Evolutionary conservation across 495 filamentous ascomycete genomes (phyloP).

Genomic region (Hyaloscypha finlandica): DNA sequence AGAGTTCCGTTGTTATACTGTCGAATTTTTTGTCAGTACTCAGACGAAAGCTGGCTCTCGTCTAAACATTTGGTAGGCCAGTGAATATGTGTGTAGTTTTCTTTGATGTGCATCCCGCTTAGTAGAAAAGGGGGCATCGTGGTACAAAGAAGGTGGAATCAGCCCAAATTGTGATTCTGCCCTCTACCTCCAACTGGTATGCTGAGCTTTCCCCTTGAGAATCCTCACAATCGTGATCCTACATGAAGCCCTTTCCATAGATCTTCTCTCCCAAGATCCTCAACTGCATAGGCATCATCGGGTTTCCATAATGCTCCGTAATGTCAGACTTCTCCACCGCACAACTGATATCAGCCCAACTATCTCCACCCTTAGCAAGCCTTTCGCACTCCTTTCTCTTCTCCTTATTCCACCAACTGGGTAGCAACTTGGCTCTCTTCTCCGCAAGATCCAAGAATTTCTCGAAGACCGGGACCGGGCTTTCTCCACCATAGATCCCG

Average conservation of each 20-base stretch:
- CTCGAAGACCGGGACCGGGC: conserved; percentile 32
- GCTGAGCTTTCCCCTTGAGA: background rate
- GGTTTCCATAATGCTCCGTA: conserved; percentile 36
- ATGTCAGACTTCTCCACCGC: conserved; percentile 37
- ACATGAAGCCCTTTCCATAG: conserved; percentile 21
- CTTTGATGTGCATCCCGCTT: background rate
- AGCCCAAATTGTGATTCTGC: background rate
- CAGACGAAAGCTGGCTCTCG: too few species aligned
- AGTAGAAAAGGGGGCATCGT: background rate
- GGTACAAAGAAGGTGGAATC: background rate
- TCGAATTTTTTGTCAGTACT: too few species aligned
- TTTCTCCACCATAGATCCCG: conserved; percentile 32
- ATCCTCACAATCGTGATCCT: background rate
- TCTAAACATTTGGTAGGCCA: too few species aligned
- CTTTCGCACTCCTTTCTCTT: conserved; percentile 33
- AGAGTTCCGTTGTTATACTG: too few species aligned
- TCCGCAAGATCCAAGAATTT: conserved; percentile 37
- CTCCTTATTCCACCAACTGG: conserved; percentile 38
- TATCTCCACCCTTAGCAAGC: conserved; percentile 14
- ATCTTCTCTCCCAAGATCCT: conserved; percentile 20
- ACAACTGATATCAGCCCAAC: conserved; percentile 22
- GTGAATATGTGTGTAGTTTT: too few species aligned
- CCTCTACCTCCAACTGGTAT: background rate
- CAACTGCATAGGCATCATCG: conserved; percentile 40
- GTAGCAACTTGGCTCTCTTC: conserved; percentile 32